phyloP scores from a whole-genome alignment of 176 grass and related monocot genomes.

The Poa annua region DNA sequence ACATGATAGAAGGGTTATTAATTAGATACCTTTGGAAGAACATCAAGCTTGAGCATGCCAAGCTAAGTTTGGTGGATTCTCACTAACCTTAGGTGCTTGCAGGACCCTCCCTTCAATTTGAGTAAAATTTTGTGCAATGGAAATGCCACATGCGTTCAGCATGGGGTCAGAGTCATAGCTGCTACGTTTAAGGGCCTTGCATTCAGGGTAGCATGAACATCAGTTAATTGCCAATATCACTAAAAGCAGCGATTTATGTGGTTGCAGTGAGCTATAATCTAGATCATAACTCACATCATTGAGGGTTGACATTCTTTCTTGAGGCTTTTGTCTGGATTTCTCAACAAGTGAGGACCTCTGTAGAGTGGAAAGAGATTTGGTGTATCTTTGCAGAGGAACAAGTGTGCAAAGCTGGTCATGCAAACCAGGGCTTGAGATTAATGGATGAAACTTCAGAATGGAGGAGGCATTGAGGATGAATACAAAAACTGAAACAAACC shows the following conservation, averaged over 20 bases:
- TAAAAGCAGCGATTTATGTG: not conserved
- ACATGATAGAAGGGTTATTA: slow-evolving; percentile 14
- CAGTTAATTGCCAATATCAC: slow-evolving; percentile 4
- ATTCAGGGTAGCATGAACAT: slow-evolving; percentile 33
- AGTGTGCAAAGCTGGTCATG: slow-evolving; percentile 62
- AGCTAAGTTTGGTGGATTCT: not conserved
- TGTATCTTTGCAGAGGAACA: slow-evolving; percentile 83
- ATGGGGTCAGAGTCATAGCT: slow-evolving; percentile 71
- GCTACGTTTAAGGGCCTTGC: slow-evolving; percentile 57
- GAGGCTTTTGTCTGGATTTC: slow-evolving; percentile 88
- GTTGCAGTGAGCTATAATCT: slow-evolving; percentile 2
- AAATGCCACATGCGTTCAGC: slow-evolving; percentile 70
- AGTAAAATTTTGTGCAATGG: slow-evolving; percentile 59
- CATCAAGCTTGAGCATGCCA: not conserved
- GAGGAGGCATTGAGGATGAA: slow-evolving; percentile 3
- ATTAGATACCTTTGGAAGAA: not conserved
- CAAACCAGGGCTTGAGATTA: slow-evolving; percentile 13
- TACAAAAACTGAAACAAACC: slow-evolving; percentile 44
- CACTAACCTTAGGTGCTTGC: slow-evolving; percentile 62
- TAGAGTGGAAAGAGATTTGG: slow-evolving; percentile 67
- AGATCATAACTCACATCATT: slow-evolving; percentile 56
- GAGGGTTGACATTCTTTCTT: slow-evolving; percentile 64
- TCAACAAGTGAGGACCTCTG: slow-evolving; percentile 75
- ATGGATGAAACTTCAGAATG: slow-evolving; percentile 17
- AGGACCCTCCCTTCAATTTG: slow-evolving; percentile 76